These are phyloP conservation scores for Dothidotthia symphoricarpi DNA, from an alignment of 2,329 filamentous ascomycete species.

Conservation along the genomic window DNA sequence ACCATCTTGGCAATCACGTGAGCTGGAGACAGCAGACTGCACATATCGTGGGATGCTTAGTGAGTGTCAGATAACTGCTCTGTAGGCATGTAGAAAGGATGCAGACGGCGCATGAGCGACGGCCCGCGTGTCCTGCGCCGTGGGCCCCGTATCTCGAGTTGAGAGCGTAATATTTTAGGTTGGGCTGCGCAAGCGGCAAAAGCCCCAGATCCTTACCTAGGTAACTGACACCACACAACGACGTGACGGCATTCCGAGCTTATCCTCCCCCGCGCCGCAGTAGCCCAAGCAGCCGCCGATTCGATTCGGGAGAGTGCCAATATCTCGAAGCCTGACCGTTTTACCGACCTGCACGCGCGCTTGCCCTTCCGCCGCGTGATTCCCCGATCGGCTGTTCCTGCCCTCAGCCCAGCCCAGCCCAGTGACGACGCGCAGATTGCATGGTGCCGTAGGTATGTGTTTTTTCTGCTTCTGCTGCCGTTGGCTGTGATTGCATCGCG, in stretches of 20 bases:
- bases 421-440: slow-evolving; percentile 43
- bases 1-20: not conserved
- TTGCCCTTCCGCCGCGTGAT: slow-evolving; percentile 5
- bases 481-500: slow-evolving; percentile 8
- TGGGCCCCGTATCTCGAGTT: not conserved
- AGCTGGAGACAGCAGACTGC: not conserved
- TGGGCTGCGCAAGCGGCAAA: not conserved
- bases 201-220: slow-evolving; percentile 1
- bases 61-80: no score
- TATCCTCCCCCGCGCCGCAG: slow-evolving; percentile 37
- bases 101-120: no score
- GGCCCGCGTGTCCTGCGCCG: not conserved
- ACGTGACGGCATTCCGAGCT: slow-evolving; percentile 41
- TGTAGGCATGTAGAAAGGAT: no score
- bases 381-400: slow-evolving; percentile 39
- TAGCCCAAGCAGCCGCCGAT: slow-evolving; percentile 27
- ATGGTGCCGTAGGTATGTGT: slow-evolving; percentile 40
- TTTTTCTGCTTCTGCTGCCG: slow-evolving; percentile 10
- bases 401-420: slow-evolving; percentile 40
- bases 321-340: slow-evolving; percentile 31
- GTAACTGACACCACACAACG: slow-evolving; percentile 26
- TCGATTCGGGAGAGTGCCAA: slow-evolving; percentile 34
- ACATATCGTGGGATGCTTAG: not conserved
- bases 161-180: no score
- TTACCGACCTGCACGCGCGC: slow-evolving; percentile 25